phyloP scores from a whole-genome alignment of 192 early-diverging fungal species.

The Geosiphon pyriformis region DNA sequence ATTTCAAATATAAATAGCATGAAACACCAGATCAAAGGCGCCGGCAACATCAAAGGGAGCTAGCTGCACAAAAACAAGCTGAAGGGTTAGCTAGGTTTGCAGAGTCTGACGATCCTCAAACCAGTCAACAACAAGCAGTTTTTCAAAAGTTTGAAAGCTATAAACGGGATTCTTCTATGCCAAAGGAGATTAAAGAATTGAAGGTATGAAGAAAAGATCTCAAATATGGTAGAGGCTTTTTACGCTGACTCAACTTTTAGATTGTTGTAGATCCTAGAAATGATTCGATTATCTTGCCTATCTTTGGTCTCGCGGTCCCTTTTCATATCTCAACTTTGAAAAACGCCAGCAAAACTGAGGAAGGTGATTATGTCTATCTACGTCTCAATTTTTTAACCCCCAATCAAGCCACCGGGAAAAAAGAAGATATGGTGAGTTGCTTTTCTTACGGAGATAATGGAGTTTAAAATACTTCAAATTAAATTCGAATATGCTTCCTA shows the following conservation, averaged over 20 bases:
- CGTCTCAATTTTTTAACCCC: conserved; percentile 96
- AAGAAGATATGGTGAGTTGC: conserved; percentile 62
- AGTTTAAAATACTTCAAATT: no score
- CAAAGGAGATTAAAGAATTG: conserved; percentile 68
- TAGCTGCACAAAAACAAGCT: conserved; percentile 66
- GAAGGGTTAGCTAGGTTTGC: conserved; percentile 80
- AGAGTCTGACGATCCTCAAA: conserved; percentile 51
- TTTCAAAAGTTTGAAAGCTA: conserved; percentile 96
- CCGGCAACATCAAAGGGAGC: conserved; percentile 82
- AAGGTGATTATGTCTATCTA: conserved; percentile 83
- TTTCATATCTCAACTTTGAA: conserved; percentile 98
- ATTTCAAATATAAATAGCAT: no score
- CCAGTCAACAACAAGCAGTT: conserved; percentile 61
- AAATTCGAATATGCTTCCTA: not conserved
- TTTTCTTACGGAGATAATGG: not conserved
- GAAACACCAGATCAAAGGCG: conserved; percentile 72
- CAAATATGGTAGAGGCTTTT: no score
- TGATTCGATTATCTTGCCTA: conserved; percentile 87
- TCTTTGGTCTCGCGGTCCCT: conserved; percentile 94
- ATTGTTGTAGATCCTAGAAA: conserved; percentile 86
- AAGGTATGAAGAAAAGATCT: no score
- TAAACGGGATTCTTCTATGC: conserved; percentile 80
- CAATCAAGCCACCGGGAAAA: conserved; percentile 86
- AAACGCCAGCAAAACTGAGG: conserved; percentile 89
- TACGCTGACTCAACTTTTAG: no score